phyloP scores from a whole-genome alignment of 305 asterid genomes.

The Fraxinus angustifolia region DNA sequence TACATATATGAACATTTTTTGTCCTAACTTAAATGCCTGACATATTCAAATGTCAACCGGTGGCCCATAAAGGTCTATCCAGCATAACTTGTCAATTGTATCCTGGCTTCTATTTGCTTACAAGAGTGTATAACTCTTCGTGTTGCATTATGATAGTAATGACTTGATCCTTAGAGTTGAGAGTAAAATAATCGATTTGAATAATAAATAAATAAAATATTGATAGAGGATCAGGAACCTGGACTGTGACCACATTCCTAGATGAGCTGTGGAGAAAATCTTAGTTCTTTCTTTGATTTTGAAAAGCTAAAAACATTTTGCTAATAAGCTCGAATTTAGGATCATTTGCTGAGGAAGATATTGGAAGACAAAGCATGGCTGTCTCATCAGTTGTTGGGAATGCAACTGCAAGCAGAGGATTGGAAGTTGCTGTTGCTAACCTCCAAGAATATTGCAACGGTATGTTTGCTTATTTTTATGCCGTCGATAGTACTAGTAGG shows the following conservation, averaged over 20 bases:
- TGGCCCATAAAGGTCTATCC: neutral
- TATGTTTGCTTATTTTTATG: constrained; percentile 26
- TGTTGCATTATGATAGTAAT: neutral
- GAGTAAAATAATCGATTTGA: neutral
- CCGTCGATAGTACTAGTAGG: neutral
- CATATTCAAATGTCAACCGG: neutral
- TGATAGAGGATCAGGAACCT: neutral
- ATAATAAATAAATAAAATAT: neutral
- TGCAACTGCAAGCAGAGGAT: constrained; percentile 92
- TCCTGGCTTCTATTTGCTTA: neutral
- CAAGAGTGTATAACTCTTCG: neutral
- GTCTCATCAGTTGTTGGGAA: constrained; percentile 65
- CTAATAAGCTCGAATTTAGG: constrained; percentile 48
- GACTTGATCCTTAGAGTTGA: neutral
- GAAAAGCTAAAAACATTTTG: neutral
- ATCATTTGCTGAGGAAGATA: constrained; percentile 95
- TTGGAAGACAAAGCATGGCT: constrained; percentile 82
- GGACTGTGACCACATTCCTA: neutral
- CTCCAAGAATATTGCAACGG: constrained; percentile 98
- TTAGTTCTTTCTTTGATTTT: neutral
- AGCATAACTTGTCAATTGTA: neutral
- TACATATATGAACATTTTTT: neutral
- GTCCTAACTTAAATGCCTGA: neutral
- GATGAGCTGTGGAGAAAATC: neutral
- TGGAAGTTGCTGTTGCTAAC: constrained; percentile 94